Evolutionary conservation across 2,329 filamentous ascomycete species (phyloP).

Genomic region (Aspergillus caelatus): DNA sequence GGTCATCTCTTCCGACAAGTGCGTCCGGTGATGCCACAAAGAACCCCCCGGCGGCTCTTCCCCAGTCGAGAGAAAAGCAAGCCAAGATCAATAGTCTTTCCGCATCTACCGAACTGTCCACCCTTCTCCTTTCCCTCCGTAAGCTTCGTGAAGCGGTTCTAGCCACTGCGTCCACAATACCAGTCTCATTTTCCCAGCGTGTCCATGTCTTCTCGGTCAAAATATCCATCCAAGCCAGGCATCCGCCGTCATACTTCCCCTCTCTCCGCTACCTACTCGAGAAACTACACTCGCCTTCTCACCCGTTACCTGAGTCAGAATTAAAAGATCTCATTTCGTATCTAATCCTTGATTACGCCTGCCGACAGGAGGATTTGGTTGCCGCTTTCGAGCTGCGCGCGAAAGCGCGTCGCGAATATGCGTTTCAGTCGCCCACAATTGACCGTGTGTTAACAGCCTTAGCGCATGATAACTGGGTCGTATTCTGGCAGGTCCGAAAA

Average conservation of each 20-base stretch:
- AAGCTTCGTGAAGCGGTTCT: slow-evolving; percentile 91
- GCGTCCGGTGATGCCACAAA: slow-evolving; percentile 41
- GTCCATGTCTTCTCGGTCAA: slow-evolving; percentile 92
- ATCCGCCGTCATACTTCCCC: slow-evolving; percentile 87
- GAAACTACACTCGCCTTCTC: slow-evolving; percentile 64
- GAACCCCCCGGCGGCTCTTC: slow-evolving; percentile 40
- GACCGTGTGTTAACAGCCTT: slow-evolving; percentile 70
- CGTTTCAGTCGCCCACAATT: slow-evolving; percentile 68
- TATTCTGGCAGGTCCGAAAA: slow-evolving; percentile 71
- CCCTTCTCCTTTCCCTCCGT: slow-evolving; percentile 79
- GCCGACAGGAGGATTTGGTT: slow-evolving; percentile 73
- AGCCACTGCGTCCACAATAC: slow-evolving; percentile 67
- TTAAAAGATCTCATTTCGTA: slow-evolving; percentile 79
- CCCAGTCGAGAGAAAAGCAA: slow-evolving; percentile 23
- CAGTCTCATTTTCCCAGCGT: slow-evolving; percentile 80
- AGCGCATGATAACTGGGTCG: slow-evolving; percentile 78
- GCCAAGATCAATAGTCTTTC: slow-evolving; percentile 28
- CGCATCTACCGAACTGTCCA: slow-evolving; percentile 67
- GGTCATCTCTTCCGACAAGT: slow-evolving; percentile 62
- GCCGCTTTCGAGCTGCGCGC: slow-evolving; percentile 71
- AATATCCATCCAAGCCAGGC: slow-evolving; percentile 75
- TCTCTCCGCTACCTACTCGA: slow-evolving; percentile 79
- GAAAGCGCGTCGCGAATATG: slow-evolving; percentile 51
- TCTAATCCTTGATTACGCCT: slow-evolving; percentile 84
- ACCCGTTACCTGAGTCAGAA: slow-evolving; percentile 71